These are phyloP conservation scores for Candida xyloterini DNA, from an alignment of 805 yeast genomes.

Conservation along the genomic window DNA sequence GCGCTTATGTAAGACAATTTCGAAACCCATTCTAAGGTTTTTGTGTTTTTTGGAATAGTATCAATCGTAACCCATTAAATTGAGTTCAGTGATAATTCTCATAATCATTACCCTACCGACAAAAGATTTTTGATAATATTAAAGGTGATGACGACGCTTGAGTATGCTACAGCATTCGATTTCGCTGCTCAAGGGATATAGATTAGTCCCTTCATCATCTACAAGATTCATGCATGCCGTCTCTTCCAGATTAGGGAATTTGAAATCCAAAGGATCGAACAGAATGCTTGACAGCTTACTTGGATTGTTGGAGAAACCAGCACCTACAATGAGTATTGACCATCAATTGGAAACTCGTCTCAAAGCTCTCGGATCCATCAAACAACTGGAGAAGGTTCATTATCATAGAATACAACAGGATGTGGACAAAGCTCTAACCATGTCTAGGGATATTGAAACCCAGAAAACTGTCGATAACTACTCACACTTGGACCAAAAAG, in stretches of 20 bases:
- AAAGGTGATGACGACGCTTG: not conserved
- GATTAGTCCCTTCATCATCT: not conserved
- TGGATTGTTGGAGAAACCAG: conserved; percentile 4
- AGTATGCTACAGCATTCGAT: not conserved
- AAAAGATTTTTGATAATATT: too few relatives aligned
- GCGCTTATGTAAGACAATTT: not conserved
- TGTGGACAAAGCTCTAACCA: not conserved
- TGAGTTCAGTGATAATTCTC: not conserved
- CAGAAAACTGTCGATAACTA: too few relatives aligned
- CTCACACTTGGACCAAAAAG: too few relatives aligned
- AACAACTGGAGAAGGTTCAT: not conserved
- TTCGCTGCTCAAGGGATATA: not conserved
- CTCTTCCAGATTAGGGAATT: not conserved
- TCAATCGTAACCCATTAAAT: not conserved
- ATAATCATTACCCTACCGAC: not conserved
- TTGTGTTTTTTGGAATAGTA: not conserved
- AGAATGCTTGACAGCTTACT: not conserved
- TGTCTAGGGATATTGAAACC: too few relatives aligned
- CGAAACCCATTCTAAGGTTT: too few relatives aligned
- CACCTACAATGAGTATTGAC: not conserved
- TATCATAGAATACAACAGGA: not conserved
- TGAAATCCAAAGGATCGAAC: not conserved
- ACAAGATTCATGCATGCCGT: not conserved
- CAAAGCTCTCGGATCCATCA: not conserved
- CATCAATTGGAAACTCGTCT: not conserved